Evolutionary conservation across 2,329 filamentous ascomycete genomes (phyloP).

Genomic region (Trichoderma sp.): DNA sequence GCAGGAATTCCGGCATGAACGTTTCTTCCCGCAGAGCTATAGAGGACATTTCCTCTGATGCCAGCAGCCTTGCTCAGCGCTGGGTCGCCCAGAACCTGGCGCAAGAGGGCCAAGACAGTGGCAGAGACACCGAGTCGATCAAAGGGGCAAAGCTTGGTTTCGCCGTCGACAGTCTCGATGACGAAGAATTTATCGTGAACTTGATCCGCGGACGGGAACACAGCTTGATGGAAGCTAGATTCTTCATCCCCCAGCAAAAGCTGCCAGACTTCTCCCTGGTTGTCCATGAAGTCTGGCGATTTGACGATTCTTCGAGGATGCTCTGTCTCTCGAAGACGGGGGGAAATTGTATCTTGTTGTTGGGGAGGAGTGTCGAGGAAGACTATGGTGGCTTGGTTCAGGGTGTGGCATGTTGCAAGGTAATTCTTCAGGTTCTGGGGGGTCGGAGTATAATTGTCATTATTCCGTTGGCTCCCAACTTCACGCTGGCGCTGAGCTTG

Average conservation of each 20-base stretch:
- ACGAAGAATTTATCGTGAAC: slow-evolving; percentile 38
- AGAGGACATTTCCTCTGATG: slow-evolving; percentile 35
- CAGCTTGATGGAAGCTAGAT: neutral
- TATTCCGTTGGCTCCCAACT: neutral
- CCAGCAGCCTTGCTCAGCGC: slow-evolving; percentile 34
- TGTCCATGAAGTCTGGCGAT: neutral
- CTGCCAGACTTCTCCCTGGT: slow-evolving; percentile 3
- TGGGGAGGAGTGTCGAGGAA: neutral
- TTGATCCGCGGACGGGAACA: slow-evolving; percentile 39
- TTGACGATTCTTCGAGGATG: neutral
- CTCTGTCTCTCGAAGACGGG: neutral
- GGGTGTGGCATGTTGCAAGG: neutral
- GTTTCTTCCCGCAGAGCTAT: neutral
- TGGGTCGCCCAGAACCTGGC: slow-evolving; percentile 33
- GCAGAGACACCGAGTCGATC: slow-evolving; percentile 41
- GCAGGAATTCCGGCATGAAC: too few species aligned
- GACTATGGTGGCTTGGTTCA: neutral
- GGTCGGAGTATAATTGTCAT: neutral
- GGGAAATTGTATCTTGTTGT: slow-evolving; percentile 29
- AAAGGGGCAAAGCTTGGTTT: slow-evolving; percentile 38
- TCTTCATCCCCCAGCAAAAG: neutral
- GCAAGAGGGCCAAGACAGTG: slow-evolving; percentile 38
- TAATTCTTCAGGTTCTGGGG: neutral
- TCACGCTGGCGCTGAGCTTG: neutral
- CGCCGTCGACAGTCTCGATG: slow-evolving; percentile 38